Conservation (phyloP, 164 flowering plant genomes). For the Cinnamomum micranthum region DNA sequence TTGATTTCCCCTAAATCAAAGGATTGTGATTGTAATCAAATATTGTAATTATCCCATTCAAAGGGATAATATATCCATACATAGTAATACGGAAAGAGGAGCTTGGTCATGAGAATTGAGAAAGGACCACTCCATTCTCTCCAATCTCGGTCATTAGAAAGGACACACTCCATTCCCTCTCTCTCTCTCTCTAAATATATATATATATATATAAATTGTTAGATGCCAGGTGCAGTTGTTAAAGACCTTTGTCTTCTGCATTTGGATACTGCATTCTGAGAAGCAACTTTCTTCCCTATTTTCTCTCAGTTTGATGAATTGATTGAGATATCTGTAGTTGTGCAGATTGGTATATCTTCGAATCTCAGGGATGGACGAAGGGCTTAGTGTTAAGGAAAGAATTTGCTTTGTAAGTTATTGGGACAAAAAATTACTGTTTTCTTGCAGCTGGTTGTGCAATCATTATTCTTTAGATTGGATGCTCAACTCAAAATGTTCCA, state of each 20-base stretch:
- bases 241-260: background rate
- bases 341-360: constrained; percentile 81
- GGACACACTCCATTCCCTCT: too few species aligned
- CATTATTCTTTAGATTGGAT: background rate
- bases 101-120: too few species aligned
- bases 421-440: background rate
- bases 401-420: constrained; percentile 10
- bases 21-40: too few species aligned
- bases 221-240: background rate
- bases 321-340: background rate
- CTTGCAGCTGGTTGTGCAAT: background rate
- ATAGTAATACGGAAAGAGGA: too few species aligned
- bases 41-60: too few species aligned
- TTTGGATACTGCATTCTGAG: background rate
- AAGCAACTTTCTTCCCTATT: background rate
- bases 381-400: constrained; percentile 62
- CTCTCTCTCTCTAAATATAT: too few species aligned
- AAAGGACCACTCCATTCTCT: too few species aligned
- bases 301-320: background rate
- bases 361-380: constrained; percentile 96
- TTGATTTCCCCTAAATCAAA: too few species aligned
- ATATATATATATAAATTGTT: too few species aligned
- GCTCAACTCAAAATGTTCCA: background rate
- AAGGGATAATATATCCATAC: too few species aligned
- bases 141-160: too few species aligned